These are phyloP conservation scores for Rhodotorula mucilaginosa DNA, from an alignment of 1,284 basidiomycete genomes.

Conservation along the genomic window DNA sequence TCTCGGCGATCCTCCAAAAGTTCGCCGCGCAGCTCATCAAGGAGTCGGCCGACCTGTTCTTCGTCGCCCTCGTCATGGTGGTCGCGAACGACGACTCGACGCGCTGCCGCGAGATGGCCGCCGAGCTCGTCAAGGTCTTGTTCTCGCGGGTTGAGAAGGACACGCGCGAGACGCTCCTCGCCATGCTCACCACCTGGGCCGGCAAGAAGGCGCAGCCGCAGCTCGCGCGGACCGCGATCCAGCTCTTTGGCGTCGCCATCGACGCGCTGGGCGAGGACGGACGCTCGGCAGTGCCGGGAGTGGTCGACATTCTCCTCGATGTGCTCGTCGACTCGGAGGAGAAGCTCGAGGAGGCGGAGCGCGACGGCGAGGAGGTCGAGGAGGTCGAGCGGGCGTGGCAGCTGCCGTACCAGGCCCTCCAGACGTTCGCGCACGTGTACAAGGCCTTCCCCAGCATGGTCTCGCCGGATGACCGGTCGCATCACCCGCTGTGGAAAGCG, in stretches of 20 bases:
- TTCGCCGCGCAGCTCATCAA: conserved; percentile 73
- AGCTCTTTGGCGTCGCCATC: conserved; percentile 75
- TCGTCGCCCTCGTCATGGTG: conserved; percentile 87
- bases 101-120: conserved; percentile 83
- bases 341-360: conserved; percentile 49
- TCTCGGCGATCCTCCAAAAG: conserved; percentile 78
- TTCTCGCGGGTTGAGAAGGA: conserved; percentile 66
- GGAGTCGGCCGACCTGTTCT: conserved; percentile 85
- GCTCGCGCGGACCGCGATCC: conserved; percentile 69
- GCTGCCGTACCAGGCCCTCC: conserved; percentile 75
- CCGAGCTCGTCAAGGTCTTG: conserved; percentile 73
- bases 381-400: conserved; percentile 67
- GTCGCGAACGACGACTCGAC: conserved; percentile 90
- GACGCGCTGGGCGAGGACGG: conserved; percentile 58
- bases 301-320: conserved; percentile 62
- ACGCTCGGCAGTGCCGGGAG: conserved; percentile 54
- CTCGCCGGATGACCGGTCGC: conserved; percentile 26
- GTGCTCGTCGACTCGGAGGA: conserved; percentile 58
- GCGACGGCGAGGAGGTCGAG: conserved; percentile 55
- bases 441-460: conserved; percentile 59
- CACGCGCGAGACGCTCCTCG: conserved; percentile 61
- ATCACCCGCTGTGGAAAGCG: conserved; percentile 58
- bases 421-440: conserved; percentile 64
- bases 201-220: conserved; percentile 61
- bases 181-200: conserved; percentile 79